Evolutionary conservation across 2,329 filamentous ascomycete species (phyloP), one percentile per base, ranked within the genome.

Genomic region (Ophiostoma pallidulum): DNA sequence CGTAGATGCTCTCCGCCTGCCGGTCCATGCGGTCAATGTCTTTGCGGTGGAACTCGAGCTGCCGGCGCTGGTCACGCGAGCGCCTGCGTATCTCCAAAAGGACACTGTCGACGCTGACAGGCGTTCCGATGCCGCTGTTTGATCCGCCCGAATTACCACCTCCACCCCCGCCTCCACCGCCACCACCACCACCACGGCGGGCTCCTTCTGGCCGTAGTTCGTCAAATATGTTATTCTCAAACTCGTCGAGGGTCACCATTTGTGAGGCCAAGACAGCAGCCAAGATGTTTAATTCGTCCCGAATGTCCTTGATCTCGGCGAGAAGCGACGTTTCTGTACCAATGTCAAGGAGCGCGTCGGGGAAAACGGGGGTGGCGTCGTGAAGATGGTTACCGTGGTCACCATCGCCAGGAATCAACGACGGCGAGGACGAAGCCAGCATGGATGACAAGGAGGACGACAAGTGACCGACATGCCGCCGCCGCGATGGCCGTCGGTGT

Each of bases 231-330:
- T 66, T 64, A 1, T 57, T 57, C 48, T 70, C 67, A 22, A 78
- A 67, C 39, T 75, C 69, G 6, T 47, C 38, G 14, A 57, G 43
- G 3, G 47, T 49, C 8, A 20, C 35, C 29, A 43, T 43, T 26
- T 58, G 55, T 6, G 51, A 45, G 4, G 36, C 41, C 18, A 57
- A 41, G 18, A 58, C 68, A 45, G 71, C 72, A 4, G 59, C 60
- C 26, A 84, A 73, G 63, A 83, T 83, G 56, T 77, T 77, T 18
- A 84, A 70, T 60, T 84, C 79, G 55, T 84, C 80, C 18, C 77
- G 72, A 45, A 84, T 82, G 56, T 84, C 80, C 57, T 83, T 83
- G 40, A 76, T 77, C 55, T 84, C 79, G 0, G 75, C 71, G 0
- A 84, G 66, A 1, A 83, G 66, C 42, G 75, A 69, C 0, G 78